phyloP scores from a whole-genome alignment of 2,329 filamentous ascomycete genomes.

The Calonectria fujianensis region DNA sequence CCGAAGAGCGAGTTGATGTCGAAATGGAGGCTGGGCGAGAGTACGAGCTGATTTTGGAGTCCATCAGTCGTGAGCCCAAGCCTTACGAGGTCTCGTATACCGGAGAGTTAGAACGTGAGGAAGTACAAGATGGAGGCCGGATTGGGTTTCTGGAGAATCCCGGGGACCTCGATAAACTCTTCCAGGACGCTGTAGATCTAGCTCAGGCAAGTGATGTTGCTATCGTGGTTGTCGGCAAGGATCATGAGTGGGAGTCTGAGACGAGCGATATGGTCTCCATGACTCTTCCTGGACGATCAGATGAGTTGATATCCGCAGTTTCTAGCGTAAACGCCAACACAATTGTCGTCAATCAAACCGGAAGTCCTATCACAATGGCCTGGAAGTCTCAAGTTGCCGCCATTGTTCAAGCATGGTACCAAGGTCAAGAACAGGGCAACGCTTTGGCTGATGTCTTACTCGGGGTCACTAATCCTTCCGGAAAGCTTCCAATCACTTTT shows the following conservation, averaged over 20 bases:
- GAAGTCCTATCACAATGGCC: conserved; percentile 60
- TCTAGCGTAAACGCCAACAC: conserved; percentile 25
- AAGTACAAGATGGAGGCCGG: conserved; percentile 45
- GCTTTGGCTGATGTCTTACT: conserved; percentile 49
- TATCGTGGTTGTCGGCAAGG: conserved; percentile 41
- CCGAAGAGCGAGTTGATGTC: conserved; percentile 36
- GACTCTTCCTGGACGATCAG: conserved; percentile 38
- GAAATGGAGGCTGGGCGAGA: conserved; percentile 40
- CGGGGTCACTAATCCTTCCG: conserved; percentile 55
- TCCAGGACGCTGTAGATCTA: conserved; percentile 40
- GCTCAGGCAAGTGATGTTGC: conserved; percentile 35
- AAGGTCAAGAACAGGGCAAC: conserved; percentile 50
- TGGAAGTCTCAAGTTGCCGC: conserved; percentile 58
- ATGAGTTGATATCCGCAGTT: conserved; percentile 39
- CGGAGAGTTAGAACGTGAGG: conserved; percentile 40
- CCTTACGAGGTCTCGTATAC: conserved; percentile 42
- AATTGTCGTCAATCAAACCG: conserved; percentile 47
- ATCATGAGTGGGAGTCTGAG: conserved; percentile 46
- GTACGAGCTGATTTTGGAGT: conserved; percentile 41
- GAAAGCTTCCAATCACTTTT: conserved; percentile 80
- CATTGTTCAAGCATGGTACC: conserved; percentile 51
- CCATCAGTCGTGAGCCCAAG: conserved; percentile 42
- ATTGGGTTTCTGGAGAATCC: conserved; percentile 45
- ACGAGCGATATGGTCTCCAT: conserved; percentile 42
- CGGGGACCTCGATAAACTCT: conserved; percentile 33